Base-by-base conservation (phyloP, 2,329 filamentous ascomycete species). In the Aureobasidium lini region DNA sequence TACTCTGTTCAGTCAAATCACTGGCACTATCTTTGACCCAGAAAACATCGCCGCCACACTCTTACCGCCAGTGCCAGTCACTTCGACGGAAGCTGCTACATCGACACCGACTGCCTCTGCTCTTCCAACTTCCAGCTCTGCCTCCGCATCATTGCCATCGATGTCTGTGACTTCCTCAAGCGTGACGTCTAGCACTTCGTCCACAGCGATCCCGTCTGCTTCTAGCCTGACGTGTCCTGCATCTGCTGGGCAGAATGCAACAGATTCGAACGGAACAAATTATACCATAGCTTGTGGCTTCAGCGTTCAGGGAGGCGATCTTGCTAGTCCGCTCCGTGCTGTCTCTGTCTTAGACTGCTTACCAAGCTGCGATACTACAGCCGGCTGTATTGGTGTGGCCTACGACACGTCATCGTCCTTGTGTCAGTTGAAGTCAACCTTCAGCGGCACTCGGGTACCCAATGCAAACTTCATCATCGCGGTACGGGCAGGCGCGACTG, bases 1-100 rank as follows among this genome's bases (percentile, higher is more conserved):
- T 56, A 69, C 66, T 1, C 47, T 71, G 8, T 66, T 71, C 48
- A 68, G 66, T 50, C 36, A 62, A 3, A 62, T 70, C 8, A 67
- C 66, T 13, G 68, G 69, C 7, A 64, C 65, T 13, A 48, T 64
- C 10, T 60, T 64, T 18, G 66, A 65, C 44, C 68, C 64, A 15
- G 61, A 67, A 2, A 66, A 63, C 29, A 54, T 63, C 39, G 61
- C 54, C 3, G 61, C 59, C 15, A 57, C 54, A 2, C 18, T 57
- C 7, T 40, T 57, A 6, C 54, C 54, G 31, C 54, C 54, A 1
- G 40, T 48, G 6, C 52, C 56, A 6, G 23, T 53, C 34, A 50
- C 60, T 15, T 53, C 56, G 10, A 56, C 60, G 13, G 9, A 18
- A 4, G 42, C 52, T n/a, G 29, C 40, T 7, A 56, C 40, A 36